A percentile compares a stretch with the other conserved stretches of the same genome.
phyloP scores from a whole-genome alignment of 2,329 filamentous ascomycete genomes.

The Cryphonectria carpinicola region DNA sequence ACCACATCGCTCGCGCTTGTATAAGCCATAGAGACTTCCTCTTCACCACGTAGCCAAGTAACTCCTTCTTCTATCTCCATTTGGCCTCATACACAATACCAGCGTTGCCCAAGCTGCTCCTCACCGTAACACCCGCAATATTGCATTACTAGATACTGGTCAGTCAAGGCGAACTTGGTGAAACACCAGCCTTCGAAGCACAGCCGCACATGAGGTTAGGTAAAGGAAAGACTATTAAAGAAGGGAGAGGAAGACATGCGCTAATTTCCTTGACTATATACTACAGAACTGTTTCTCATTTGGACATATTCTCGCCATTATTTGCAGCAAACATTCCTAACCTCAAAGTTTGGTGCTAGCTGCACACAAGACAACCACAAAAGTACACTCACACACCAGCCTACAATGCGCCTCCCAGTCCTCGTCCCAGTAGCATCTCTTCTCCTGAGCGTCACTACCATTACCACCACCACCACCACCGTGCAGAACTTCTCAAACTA shows the following conservation, averaged over 20 bases:
- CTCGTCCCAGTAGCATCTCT: neutral
- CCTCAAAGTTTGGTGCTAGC: neutral
- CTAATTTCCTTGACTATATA: neutral
- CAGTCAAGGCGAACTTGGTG: neutral
- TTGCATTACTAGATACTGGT: neutral
- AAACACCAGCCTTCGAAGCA: neutral
- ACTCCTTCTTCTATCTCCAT: neutral
- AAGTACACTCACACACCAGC: neutral
- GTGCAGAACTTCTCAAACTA: slow-evolving; percentile 20
- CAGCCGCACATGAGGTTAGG: neutral
- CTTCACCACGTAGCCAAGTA: neutral
- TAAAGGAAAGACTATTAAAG: neutral
- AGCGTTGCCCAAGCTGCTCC: neutral
- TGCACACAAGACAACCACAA: neutral
- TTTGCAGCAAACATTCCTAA: neutral
- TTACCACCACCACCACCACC: neutral
- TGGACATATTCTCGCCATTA: neutral
- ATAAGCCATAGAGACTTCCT: neutral
- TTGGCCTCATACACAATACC: neutral
- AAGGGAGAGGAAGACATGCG: neutral
- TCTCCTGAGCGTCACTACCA: neutral
- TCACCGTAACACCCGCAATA: neutral
- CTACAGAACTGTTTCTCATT: neutral
- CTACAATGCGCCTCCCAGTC: neutral
- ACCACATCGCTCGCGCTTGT: neutral